Evolutionary conservation across 768 basidiomycete species (phyloP), one percentile per base, ranked within the genome.

Genomic region (Thelephora aurantiotincta): DNA sequence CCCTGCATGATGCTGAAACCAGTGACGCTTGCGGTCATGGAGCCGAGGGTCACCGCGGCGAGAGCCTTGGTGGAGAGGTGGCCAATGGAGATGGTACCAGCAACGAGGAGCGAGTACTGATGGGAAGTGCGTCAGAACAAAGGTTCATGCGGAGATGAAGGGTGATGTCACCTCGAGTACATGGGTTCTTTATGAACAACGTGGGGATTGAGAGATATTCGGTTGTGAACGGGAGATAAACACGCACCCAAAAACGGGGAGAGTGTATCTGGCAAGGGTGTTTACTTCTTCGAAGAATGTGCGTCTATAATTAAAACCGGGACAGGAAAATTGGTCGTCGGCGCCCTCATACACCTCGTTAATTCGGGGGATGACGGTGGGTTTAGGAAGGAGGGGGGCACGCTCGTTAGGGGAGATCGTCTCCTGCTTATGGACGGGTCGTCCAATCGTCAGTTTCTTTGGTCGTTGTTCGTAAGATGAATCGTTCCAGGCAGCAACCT

Each of bases 61-160:
- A 98, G 75, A 18, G 91, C 87, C 1, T 75, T 77, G 0, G 91
- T 94, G 0, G 89, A 91, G 11, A 97, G 64, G 61, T 97, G 94
- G 0, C 94, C 94, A 19, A 94, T 84, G 11, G 81, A 82, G 33
- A 98, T 62, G 44, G 94, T 87, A 11, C 88, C 81, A 2, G 80
- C 80, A 35, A 94, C 70, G 42, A 89, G 74, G 33, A 98, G 75
- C 7, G 83, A 86, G 61, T 86, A 93, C 59, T 41, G 14, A 22
- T 9, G 6, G 14, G 22, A 2, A 14, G 16, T 41, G 14, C 14
- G 16, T 41, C 14, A 41, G 38, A 5, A 14, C 22, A 41, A 14
- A 22, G 2, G 36, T 37, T 22, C 7, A 7, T 14, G 2, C 38
- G 14, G 16, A 18, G 11, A 7, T 2, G 14, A 14, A 7, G 22